These are phyloP conservation scores for Porcisia hertigi DNA, from an alignment of 208 protist genomes.

Conservation along the genomic window DNA sequence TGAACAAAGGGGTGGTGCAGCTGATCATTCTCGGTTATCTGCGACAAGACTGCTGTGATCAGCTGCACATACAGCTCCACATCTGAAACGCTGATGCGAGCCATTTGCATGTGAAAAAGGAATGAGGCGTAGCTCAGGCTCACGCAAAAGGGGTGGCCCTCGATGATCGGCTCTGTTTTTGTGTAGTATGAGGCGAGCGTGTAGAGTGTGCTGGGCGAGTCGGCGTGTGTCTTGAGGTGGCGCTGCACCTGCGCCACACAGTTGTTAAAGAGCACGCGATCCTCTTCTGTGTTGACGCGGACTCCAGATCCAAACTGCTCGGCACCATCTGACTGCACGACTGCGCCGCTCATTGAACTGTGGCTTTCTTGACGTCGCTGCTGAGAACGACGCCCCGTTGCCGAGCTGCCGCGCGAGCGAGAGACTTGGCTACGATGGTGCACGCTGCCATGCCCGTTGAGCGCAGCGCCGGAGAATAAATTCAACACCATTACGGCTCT, in stretches of 20 bases:
- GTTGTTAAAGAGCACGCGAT: constrained; percentile 67
- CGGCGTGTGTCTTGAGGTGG: constrained; percentile 68
- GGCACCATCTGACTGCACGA: neutral
- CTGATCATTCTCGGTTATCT: constrained; percentile 63
- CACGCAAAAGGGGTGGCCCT: constrained; percentile 86
- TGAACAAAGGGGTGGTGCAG: constrained; percentile 83
- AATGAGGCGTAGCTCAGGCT: constrained; percentile 88
- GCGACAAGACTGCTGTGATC: constrained; percentile 60
- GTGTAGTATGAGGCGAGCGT: constrained; percentile 91
- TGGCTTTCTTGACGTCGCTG: constrained; percentile 11
- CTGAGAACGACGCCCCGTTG: constrained; percentile 2
- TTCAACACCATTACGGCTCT: constrained; percentile 27
- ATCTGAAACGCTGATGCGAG: constrained; percentile 76
- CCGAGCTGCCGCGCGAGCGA: constrained; percentile 22
- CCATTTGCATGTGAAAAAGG: constrained; percentile 92
- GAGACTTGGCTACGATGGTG: constrained; percentile 7
- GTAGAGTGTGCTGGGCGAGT: constrained; percentile 78
- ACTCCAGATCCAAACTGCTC: constrained; percentile 6
- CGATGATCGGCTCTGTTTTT: constrained; percentile 64
- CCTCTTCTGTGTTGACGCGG: constrained; percentile 32
- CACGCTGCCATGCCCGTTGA: constrained; percentile 17
- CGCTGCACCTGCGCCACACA: constrained; percentile 86
- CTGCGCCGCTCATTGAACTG: neutral
- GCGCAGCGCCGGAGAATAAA: constrained; percentile 32
- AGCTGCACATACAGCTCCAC: constrained; percentile 88